Evolutionary conservation across 106 monocot species (phyloP), one percentile per base, ranked within the genome.

Genomic region (Dendrobium nobile): DNA sequence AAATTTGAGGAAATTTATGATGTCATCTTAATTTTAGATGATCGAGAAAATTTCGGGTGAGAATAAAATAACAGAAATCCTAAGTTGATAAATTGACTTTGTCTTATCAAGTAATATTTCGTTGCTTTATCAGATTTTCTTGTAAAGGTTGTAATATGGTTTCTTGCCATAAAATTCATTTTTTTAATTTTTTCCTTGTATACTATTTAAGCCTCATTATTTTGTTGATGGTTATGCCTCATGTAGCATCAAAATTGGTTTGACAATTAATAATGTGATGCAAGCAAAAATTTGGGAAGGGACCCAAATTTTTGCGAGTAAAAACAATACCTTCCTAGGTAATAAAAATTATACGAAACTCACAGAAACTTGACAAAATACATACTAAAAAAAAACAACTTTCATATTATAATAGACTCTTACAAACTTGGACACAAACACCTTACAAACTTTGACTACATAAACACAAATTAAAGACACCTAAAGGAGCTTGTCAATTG

Each of bases 21-120:
- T 83, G 85, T 97, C 64, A 92, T 94, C 45, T 88, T 97, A 82
- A 81, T 97, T 81, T 87, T 97, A 91, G 97, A 97, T 86, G 94
- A 97, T 77, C 90, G 97, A 24, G 97, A 97, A 78, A 90, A 91
- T 44, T 97, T 97, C 80, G 97, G 94, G 97, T 97, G 47, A 84
- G 97, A 88, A 79, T 20, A 78, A 4, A 59, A 17, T 67, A 67
- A 26, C 3, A 67, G 37, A 70, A 76, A 76, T 37, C 7, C 24
- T 24, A 51, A 76, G 41, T 19, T 74, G 43, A 20, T 74, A 42
- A 74, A 26, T 76, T 76, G 22, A 28, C 43, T 43, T 74, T 7
- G 5, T 20, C 16, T 70, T 33, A 70, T 17, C 28, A 70, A 70
- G 15, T 37, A 37, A 70, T 70, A 70, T 70, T 37, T 70, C 16